These are phyloP conservation scores for Botrytis medusae DNA, from an alignment of 2,329 filamentous ascomycete species.

Conservation along the genomic window DNA sequence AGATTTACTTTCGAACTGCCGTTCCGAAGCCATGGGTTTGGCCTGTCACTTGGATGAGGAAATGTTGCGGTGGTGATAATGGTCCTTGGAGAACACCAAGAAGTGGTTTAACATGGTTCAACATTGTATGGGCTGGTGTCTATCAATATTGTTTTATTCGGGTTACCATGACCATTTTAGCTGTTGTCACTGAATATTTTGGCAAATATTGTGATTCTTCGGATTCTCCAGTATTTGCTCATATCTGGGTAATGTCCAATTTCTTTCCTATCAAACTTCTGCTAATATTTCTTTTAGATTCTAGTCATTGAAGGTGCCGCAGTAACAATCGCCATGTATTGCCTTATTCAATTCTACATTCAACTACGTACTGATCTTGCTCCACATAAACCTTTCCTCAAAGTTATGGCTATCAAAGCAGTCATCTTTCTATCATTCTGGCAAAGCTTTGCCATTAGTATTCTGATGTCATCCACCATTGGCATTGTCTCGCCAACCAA, in stretches of 20 bases:
- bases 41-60: slow-evolving; percentile 69
- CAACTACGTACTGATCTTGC: slow-evolving; percentile 69
- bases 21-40: slow-evolving; percentile 70
- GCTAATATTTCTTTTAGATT: no score
- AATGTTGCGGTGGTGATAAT: slow-evolving; percentile 66
- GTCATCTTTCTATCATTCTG: slow-evolving; percentile 92
- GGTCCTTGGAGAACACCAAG: slow-evolving; percentile 72
- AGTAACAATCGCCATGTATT: slow-evolving; percentile 85
- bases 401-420: slow-evolving; percentile 83
- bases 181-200: slow-evolving; percentile 69
- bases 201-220: slow-evolving; percentile 76
- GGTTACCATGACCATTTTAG: slow-evolving; percentile 75
- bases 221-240: slow-evolving; percentile 74
- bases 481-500: slow-evolving; percentile 40
- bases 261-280: no score
- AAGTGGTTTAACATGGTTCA: slow-evolving; percentile 88
- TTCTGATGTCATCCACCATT: slow-evolving; percentile 53
- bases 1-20: slow-evolving; percentile 74
- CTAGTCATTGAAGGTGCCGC: slow-evolving; percentile 68
- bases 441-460: slow-evolving; percentile 66
- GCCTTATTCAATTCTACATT: slow-evolving; percentile 81
- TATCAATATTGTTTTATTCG: slow-evolving; percentile 87
- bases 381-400: slow-evolving; percentile 71
- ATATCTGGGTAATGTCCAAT: slow-evolving; percentile 67
- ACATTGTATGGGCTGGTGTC: slow-evolving; percentile 77